These are phyloP conservation scores for Mycena metata DNA, from an alignment of 768 basidiomycete genomes.

Conservation along the genomic window DNA sequence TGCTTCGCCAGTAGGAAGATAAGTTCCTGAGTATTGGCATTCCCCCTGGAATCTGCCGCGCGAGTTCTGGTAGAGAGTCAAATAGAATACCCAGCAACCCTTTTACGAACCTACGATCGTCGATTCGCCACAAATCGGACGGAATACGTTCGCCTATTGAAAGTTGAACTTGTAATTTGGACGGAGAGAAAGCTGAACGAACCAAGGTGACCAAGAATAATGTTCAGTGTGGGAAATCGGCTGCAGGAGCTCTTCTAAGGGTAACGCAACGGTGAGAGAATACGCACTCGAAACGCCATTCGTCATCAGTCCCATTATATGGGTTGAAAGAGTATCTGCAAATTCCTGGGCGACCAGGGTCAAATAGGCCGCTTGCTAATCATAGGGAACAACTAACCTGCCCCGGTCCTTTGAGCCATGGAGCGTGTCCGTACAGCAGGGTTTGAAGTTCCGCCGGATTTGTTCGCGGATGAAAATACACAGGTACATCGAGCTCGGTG, in stretches of 20 bases:
- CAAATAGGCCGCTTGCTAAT: neutral
- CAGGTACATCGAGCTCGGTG: conserved; percentile 53
- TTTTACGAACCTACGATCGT: conserved; percentile 49
- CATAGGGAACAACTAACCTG: conserved; percentile 26
- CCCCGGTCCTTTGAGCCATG: conserved; percentile 48
- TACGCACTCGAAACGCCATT: conserved; percentile 56
- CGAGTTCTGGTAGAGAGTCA: conserved; percentile 45
- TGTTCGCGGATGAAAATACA: conserved; percentile 54
- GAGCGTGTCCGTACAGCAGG: conserved; percentile 50
- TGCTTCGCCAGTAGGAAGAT: conserved; percentile 55
- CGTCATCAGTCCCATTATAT: conserved; percentile 55
- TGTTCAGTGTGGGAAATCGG: conserved; percentile 56
- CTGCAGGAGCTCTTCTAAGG: conserved; percentile 36
- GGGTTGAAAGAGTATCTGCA: conserved; percentile 54
- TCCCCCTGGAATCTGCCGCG: conserved; percentile 44
- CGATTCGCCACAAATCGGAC: conserved; percentile 57
- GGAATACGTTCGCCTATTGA: conserved; percentile 52
- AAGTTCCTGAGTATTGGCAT: conserved; percentile 56
- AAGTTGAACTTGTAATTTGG: neutral
- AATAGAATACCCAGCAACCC: neutral
- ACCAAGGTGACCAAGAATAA: conserved; percentile 59
- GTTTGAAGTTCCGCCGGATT: conserved; percentile 46
- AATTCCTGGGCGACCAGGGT: conserved; percentile 46
- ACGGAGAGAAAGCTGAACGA: neutral
- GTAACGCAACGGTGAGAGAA: too few species aligned